Conservation (phyloP, 768 basidiomycete genomes). For the Mycena vulgaris region DNA sequence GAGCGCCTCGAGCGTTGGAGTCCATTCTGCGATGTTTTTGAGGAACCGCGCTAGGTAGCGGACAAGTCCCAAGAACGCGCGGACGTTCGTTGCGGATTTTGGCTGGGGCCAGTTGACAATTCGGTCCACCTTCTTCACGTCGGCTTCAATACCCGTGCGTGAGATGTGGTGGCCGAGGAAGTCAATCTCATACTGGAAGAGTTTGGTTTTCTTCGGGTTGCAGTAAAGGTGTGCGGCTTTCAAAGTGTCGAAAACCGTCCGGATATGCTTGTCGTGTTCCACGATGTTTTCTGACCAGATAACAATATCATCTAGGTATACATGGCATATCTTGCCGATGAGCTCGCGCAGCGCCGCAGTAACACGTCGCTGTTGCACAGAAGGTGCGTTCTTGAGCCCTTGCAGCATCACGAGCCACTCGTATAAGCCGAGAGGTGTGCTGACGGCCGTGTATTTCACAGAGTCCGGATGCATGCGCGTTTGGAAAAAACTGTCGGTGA, state of each 20-base stretch:
- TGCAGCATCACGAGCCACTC: background rate
- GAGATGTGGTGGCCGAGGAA: constrained; percentile 7
- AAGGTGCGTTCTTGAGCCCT: background rate
- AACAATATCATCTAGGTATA: too few relatives aligned
- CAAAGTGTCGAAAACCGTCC: background rate
- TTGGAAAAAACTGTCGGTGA: too few relatives aligned
- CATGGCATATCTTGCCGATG: too few relatives aligned
- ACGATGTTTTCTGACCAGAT: background rate
- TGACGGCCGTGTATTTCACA: background rate
- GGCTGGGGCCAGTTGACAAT: background rate
- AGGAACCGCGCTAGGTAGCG: background rate
- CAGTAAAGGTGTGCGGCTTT: background rate
- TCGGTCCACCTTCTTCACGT: background rate
- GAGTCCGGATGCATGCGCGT: constrained; percentile 7
- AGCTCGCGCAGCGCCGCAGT: background rate
- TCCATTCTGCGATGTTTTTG: background rate
- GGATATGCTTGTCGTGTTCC: constrained; percentile 1
- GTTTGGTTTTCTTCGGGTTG: too few relatives aligned
- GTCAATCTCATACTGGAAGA: too few relatives aligned
- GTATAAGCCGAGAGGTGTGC: background rate
- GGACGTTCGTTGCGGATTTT: background rate
- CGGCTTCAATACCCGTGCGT: background rate
- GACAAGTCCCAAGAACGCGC: background rate
- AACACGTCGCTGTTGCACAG: background rate
- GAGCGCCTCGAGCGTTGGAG: background rate